Base-by-base conservation (phyloP, 2,329 filamentous ascomycete species). In the Exserohilum rostratum region DNA sequence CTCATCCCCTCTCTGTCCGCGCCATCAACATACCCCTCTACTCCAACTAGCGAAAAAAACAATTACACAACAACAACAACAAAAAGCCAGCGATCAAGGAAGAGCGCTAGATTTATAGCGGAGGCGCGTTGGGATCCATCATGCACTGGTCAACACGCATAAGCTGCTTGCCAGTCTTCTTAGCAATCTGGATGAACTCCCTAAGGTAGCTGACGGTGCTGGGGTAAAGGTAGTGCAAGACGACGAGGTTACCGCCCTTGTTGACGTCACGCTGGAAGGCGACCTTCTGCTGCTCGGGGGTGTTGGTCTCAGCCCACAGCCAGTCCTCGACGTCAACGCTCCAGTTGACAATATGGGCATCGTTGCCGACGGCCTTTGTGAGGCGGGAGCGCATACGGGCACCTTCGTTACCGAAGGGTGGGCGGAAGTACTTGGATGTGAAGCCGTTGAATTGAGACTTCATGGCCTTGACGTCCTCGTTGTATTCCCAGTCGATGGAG, bases 251-350 rank as follows among this genome's bases (percentile, higher is more conserved):
- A 1, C 87, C 87, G 1, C 87, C 87, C 64, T 82, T 84, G 20
- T 78, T 77, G 2, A 90, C 80, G 67, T 88, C 85, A 3, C 83
- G 79, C 68, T 84, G 80, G 74, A 90, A 90, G 11, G 86, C 85
- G 3, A 84, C 83, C 12, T 88, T 75, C 74, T 90, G 87, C 65
- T 86, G 85, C 76, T 88, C 83, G 0, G 87, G 87, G 3, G 86
- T 89, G 38, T 75, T 66, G 0, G 79, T 82, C 67, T 82, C 75
- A 1, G 85, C 87, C 85, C 86, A 90, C 20, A 87, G 66, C 85
- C 86, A 90, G 69, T 90, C 87, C 76, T 90, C 85, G 29, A 89
- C 84, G 65, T 90, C 87, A 39, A 90, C 84, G 65, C 82, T 86
- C 87, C 87, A 90, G 70, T 85, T 85, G 46, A 89, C 82, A 38